Base-by-base conservation (phyloP, 2,329 filamentous ascomycete genomes). In the Beauveria pseudobassiana region DNA sequence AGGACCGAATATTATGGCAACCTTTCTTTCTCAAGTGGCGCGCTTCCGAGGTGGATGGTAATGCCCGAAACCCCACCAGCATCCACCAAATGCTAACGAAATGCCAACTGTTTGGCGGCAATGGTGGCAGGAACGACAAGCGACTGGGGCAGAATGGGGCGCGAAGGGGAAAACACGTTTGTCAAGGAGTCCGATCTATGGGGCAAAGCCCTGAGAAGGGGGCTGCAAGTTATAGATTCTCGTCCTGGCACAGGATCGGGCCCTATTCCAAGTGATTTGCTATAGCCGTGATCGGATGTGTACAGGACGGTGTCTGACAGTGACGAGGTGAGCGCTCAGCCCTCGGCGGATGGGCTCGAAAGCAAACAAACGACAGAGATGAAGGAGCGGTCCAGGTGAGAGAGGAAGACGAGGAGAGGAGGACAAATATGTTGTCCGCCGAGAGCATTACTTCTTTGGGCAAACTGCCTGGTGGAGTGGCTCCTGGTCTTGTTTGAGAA, bases 381-480 rank as follows among this genome's bases (percentile, higher is more conserved):
- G 50, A 60, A 40, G 50, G 50, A 48, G 26, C n/a, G 42, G 28
- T 60, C 53, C 53, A 28, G 20, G 50, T 28, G 28, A 46, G 5
- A 42, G 40, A n/a, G 50, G 20, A 40, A 30, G 38, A 42, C 26
- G 42, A 49, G 30, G 20, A 43, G 43, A 42, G 12, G 43, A 55
- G 59, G 50, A 61, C 59, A 61, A 61, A 55, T 50, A 49, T 61
- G 51, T 50, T 49, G 51, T 61, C 59, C 45, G 43, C 59, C 51
- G 59, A 61, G 59, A 61, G 59, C 50, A 60, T 60, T 60, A 48
- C 58, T 60, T 30, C 42, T 60, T 60, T 60, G 42, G 58, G 58
- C 49, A 55, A 34, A 22, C 51, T 55, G 28, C 55, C 51, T 61
- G 30, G 51, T 50, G 51, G 51, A 61, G 59, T 55, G 51, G 40